Evolutionary conservation across 805 yeast species (phyloP).

Genomic region (Schwanniomyces occidentalis): DNA sequence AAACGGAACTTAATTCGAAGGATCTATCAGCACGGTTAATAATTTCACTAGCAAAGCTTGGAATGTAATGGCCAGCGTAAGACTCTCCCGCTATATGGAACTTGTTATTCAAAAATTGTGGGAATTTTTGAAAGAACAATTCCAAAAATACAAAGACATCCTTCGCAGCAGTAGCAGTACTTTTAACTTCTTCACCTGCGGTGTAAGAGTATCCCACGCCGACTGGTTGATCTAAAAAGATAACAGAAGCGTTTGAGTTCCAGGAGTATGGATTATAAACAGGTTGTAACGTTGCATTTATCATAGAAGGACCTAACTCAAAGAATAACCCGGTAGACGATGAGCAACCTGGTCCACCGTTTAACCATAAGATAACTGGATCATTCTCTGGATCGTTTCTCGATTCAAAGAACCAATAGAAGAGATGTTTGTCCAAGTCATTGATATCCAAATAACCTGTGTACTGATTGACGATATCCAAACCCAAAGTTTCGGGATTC

Average conservation of each 20-base stretch:
- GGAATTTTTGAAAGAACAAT: slow-evolving; percentile 81
- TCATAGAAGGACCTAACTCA: slow-evolving; percentile 86
- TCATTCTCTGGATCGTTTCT: slow-evolving; percentile 84
- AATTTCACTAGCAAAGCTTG: slow-evolving; percentile 82
- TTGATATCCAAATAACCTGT: slow-evolving; percentile 42
- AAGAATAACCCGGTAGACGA: slow-evolving; percentile 87
- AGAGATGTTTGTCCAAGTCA: slow-evolving; percentile 65
- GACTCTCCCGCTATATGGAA: slow-evolving; percentile 94
- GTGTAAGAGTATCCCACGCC: slow-evolving; percentile 91
- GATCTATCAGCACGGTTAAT: slow-evolving; percentile 59
- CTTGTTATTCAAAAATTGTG: slow-evolving; percentile 55
- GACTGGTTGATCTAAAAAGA: slow-evolving; percentile 92
- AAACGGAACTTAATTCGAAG: slow-evolving; percentile 37
- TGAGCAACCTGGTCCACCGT: slow-evolving; percentile 97
- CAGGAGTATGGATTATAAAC: slow-evolving; percentile 80
- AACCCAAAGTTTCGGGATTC: slow-evolving; percentile 35
- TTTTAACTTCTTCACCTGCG: slow-evolving; percentile 54
- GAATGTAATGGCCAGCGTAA: slow-evolving; percentile 93
- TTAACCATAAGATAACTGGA: slow-evolving; percentile 88
- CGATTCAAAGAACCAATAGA: slow-evolving; percentile 92
- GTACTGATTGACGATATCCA: slow-evolving; percentile 37
- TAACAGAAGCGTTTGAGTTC: slow-evolving; percentile 88
- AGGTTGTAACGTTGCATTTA: slow-evolving; percentile 68
- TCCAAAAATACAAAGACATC: slow-evolving; percentile 86
- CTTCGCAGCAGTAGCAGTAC: slow-evolving; percentile 79